Conservation (phyloP, 192 early-diverging fungal genomes). For the Coemansia sp. region DNA sequence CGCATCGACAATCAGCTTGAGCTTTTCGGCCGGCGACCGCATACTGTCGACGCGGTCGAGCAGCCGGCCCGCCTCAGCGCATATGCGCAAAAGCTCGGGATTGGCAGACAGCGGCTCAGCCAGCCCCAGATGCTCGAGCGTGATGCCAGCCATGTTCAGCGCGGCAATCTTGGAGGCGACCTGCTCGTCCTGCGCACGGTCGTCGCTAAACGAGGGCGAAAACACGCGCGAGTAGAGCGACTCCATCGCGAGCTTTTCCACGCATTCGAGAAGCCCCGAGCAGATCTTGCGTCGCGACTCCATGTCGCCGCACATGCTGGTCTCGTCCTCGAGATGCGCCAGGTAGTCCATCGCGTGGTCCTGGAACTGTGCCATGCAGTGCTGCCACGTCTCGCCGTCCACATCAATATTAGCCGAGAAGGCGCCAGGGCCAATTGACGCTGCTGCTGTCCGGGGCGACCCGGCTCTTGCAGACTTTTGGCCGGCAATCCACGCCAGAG, state of each 20-base stretch:
- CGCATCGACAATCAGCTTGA: conserved; percentile 45
- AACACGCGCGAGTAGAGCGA: conserved; percentile 36
- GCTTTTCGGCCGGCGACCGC: conserved; percentile 46
- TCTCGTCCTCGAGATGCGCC: conserved; percentile 30
- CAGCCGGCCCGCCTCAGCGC: conserved; percentile 25
- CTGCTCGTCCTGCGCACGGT: conserved; percentile 59
- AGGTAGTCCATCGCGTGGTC: conserved; percentile 15
- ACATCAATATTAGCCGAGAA: conserved; percentile 6
- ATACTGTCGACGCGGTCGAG: conserved; percentile 28
- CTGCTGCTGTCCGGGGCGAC: not conserved
- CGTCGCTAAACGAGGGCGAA: conserved; percentile 49
- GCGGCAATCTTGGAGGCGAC: conserved; percentile 67
- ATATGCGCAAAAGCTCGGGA: conserved; percentile 24
- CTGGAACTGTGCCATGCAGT: conserved; percentile 21
- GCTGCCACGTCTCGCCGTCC: conserved; percentile 28
- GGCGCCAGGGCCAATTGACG: not conserved
- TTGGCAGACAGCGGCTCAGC: not conserved
- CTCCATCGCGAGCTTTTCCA: conserved; percentile 41
- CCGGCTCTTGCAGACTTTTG: conserved; percentile 1
- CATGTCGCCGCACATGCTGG: conserved; percentile 41
- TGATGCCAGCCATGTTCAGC: conserved; percentile 60
- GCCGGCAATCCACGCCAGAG: conserved; percentile 35
- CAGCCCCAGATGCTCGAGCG: conserved; percentile 61
- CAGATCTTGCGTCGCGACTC: conserved; percentile 30
- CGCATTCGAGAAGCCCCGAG: conserved; percentile 26